These are phyloP conservation scores for Paecilomyces sp. DNA, from an alignment of 2,329 filamentous ascomycete species.

Conservation along the genomic window DNA sequence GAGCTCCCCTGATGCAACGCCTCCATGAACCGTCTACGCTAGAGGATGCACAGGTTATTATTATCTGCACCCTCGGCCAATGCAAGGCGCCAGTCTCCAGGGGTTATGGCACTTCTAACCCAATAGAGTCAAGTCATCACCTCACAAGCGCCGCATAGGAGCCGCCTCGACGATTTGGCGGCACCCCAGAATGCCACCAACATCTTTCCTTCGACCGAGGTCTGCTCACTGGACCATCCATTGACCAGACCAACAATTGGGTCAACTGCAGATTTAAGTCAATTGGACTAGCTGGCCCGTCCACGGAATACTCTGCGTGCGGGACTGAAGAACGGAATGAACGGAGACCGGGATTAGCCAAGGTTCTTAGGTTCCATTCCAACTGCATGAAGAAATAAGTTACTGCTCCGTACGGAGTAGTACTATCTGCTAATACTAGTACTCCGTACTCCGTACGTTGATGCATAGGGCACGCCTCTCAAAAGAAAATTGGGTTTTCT, in stretches of 20 bases:
- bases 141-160: conserved; percentile 1
- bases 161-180: not conserved
- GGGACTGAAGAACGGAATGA: not conserved
- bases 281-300: not conserved
- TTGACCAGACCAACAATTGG: not conserved
- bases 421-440: too few relatives aligned
- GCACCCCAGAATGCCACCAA: conserved; percentile 1
- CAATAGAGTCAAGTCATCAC: not conserved
- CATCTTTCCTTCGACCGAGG: not conserved
- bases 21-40: not conserved
- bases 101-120: not conserved
- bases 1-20: not conserved
- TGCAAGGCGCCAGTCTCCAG: not conserved
- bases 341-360: not conserved
- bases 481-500: not conserved
- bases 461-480: not conserved
- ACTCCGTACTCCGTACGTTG: too few relatives aligned
- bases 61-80: not conserved
- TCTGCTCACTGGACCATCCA: not conserved
- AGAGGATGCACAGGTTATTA: not conserved
- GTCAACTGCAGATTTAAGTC: not conserved
- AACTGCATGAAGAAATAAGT: not conserved
- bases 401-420: too few relatives aligned
- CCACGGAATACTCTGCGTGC: not conserved
- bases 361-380: not conserved